Percentiles rank a stretch among this genome's conserved stretches.
Conservation (phyloP, 1,139 yeast species). For the Eremothecium gossypii region DNA sequence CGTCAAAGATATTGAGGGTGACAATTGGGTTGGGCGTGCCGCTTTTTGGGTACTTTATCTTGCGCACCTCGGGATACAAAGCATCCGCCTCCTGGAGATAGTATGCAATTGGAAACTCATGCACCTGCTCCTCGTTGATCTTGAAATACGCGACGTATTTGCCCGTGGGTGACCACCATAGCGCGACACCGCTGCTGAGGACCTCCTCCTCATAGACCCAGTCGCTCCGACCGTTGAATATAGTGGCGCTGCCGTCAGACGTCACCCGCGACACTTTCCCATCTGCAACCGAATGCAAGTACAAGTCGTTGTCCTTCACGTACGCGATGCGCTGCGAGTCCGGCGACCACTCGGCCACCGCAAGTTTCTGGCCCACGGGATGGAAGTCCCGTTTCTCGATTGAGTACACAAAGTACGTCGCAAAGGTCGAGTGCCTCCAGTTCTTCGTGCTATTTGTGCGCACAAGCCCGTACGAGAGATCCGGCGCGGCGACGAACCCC, state of each 20-base stretch:
- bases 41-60: slow-evolving; percentile 83
- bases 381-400: slow-evolving; percentile 30
- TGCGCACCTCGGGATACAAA: slow-evolving; percentile 57
- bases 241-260: slow-evolving; percentile 51
- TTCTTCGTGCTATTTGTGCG: slow-evolving; percentile 48
- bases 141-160: slow-evolving; percentile 53
- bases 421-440: slow-evolving; percentile 79
- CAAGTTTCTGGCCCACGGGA: slow-evolving; percentile 28
- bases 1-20: slow-evolving; percentile 35
- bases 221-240: slow-evolving; percentile 85
- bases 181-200: slow-evolving; percentile 47
- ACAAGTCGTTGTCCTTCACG: slow-evolving; percentile 63
- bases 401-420: slow-evolving; percentile 59
- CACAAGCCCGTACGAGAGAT: slow-evolving; percentile 47
- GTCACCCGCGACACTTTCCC: slow-evolving; percentile 22
- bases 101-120: slow-evolving; percentile 62
- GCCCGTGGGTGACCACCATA: slow-evolving; percentile 89
- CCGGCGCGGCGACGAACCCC: slow-evolving; percentile 52
- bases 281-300: slow-evolving; percentile 37
- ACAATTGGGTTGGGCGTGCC: slow-evolving; percentile 73
- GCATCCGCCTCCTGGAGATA: slow-evolving; percentile 45
- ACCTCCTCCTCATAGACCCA: slow-evolving; percentile 98
- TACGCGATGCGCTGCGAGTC: slow-evolving; percentile 58
- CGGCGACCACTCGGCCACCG: slow-evolving; percentile 74
- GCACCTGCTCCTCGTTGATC: slow-evolving; percentile 68